Evolutionary conservation across 192 early-diverging fungal genomes (phyloP).

Genomic region (Coemansia sp.): DNA sequence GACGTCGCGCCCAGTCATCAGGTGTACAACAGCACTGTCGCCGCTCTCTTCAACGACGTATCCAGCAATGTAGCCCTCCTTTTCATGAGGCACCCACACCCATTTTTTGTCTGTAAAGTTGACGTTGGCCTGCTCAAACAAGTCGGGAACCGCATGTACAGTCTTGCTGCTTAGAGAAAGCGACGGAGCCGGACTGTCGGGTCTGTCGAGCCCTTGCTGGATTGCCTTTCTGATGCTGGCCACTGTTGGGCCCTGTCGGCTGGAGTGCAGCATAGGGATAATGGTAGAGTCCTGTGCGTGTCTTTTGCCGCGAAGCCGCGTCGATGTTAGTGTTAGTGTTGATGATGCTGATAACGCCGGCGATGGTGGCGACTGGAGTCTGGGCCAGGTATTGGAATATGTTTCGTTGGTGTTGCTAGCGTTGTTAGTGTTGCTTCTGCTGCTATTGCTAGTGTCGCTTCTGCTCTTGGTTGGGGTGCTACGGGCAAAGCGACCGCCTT

Average conservation of each 20-base stretch:
- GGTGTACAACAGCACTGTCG: conserved; percentile 71
- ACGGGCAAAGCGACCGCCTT: neutral
- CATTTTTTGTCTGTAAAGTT: conserved; percentile 94
- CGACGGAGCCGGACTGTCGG: conserved; percentile 39
- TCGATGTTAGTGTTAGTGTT: neutral
- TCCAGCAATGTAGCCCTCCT: conserved; percentile 86
- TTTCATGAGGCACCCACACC: conserved; percentile 94
- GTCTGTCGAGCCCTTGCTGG: conserved; percentile 51
- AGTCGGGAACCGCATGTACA: conserved; percentile 39
- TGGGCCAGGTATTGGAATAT: conserved; percentile 3
- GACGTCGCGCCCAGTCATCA: conserved; percentile 73
- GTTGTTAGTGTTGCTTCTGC: neutral
- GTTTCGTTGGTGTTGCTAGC: neutral
- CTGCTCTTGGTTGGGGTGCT: neutral
- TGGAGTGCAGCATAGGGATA: conserved; percentile 27
- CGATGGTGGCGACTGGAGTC: neutral
- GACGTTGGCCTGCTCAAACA: conserved; percentile 60
- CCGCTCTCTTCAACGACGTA: conserved; percentile 73
- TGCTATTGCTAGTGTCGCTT: neutral
- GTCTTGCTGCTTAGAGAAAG: conserved; percentile 42
- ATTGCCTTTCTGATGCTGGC: conserved; percentile 56
- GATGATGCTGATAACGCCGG: neutral
- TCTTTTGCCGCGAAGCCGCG: neutral
- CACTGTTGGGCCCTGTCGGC: conserved; percentile 46
- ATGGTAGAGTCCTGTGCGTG: neutral